Evolutionary conservation across 768 basidiomycete species (phyloP), one percentile per base, ranked within the genome.

Genomic region (Russula earlei): DNA sequence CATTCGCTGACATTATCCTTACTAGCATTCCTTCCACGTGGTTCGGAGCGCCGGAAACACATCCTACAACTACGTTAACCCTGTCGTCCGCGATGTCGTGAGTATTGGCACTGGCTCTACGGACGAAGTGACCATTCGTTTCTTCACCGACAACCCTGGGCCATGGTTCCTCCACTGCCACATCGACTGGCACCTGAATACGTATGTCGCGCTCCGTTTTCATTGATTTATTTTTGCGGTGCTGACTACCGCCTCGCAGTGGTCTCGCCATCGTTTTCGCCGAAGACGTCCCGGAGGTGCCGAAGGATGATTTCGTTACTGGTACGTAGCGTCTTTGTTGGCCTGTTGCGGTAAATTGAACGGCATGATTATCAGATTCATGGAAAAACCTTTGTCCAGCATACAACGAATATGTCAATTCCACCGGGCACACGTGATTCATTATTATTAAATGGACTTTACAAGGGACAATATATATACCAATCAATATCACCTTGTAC

Each of bases 21-120:
- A 22, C n/a, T 22, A 63, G 62, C 62, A 63, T 25, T 19, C 57
- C 22, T 63, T 63, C 61, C 53, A 60, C 29, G 62, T 63, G 8
- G 51, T 63, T 14, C 62, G 58, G 4, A 62, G 60, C 33, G 56
- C 62, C 17, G 58, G 58, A 1, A 63, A 40, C 20, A 24, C 48
- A 4, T 33, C 48, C 10, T 62, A 60, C 50, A 66, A 66, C 56
- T 59, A 49, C 0, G 53, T 37, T 17, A 76, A 79, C 65, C 78
- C 78, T 0, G 68, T 74, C 52, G 65, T 73, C 49, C 66, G 78
- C 48, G 78, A 80, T 62, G 75, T 74, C 6, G 70, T 77, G 25
- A 61, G 55, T 45, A 63, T 60, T 24, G 65, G 64, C 4, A 55
- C 34, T 3, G 19, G 48, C 29, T 0, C 29, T 0, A 36, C 15